These are phyloP conservation scores for Sporothrix protearum DNA, from an alignment of 2,329 filamentous ascomycete species.

Conservation along the genomic window DNA sequence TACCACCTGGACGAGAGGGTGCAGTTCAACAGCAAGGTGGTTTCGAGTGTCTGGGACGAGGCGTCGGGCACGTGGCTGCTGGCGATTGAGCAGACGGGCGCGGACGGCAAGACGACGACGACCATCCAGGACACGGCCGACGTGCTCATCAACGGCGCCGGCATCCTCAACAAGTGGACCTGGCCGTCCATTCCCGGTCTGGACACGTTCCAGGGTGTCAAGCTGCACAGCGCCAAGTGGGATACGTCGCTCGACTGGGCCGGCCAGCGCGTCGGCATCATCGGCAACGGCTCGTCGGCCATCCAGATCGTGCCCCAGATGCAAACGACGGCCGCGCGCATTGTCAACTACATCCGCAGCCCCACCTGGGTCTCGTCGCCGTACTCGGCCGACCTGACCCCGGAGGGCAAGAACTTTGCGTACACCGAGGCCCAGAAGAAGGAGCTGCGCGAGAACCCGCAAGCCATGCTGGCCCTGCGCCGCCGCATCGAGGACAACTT, in stretches of 20 bases:
- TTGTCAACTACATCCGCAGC: slow-evolving; percentile 9
- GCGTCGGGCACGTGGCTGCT: slow-evolving; percentile 38
- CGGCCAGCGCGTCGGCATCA: slow-evolving; percentile 33
- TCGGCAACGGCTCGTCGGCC: slow-evolving; percentile 36
- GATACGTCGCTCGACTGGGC: slow-evolving; percentile 27
- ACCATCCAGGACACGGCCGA: slow-evolving; percentile 25
- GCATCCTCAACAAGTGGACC: slow-evolving; percentile 30
- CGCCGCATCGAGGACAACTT: slow-evolving; percentile 7
- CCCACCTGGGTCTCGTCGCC: slow-evolving; percentile 7
- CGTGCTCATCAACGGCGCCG: slow-evolving; percentile 27
- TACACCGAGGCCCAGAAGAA: slow-evolving; percentile 3
- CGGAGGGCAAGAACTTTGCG: background rate
- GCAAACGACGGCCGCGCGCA: slow-evolving; percentile 18
- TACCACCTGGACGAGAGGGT: slow-evolving; percentile 42
- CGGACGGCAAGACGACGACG: slow-evolving; percentile 15
- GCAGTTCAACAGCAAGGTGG: slow-evolving; percentile 34
- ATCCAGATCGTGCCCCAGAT: slow-evolving; percentile 34
- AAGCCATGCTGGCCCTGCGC: background rate
- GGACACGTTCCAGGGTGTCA: slow-evolving; percentile 32
- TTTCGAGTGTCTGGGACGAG: slow-evolving; percentile 42
- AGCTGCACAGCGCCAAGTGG: slow-evolving; percentile 35
- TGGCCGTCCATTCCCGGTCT: slow-evolving; percentile 36
- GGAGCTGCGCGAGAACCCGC: background rate
- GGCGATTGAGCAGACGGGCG: slow-evolving; percentile 30
- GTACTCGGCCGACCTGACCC: slow-evolving; percentile 13